A percentile compares a stretch with the other conserved stretches of the same genome.
These are phyloP conservation scores for Ceratobasidium sp. DNA, from an alignment of 1,284 basidiomycete genomes.

Conservation along the genomic window DNA sequence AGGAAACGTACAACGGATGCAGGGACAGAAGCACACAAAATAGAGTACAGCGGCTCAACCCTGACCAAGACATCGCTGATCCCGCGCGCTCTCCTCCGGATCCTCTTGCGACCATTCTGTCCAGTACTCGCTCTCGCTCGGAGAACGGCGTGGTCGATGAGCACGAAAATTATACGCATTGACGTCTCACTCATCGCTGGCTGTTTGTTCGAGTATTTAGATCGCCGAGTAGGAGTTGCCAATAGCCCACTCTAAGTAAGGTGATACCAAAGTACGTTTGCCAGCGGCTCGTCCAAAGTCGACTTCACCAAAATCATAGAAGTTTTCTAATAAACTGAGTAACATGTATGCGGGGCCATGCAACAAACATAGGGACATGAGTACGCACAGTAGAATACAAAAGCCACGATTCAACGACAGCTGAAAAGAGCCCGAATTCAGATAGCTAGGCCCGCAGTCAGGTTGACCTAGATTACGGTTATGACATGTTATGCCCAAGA, in stretches of 20 bases:
- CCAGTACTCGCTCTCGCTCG: too few relatives aligned
- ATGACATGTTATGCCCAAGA: too few relatives aligned
- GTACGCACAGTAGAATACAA: slow-evolving; percentile 45
- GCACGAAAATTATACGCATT: neutral
- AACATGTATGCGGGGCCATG: slow-evolving; percentile 30
- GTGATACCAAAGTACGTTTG: too few relatives aligned
- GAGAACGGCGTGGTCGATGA: neutral
- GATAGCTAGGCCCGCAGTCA: too few relatives aligned
- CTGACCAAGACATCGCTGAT: slow-evolving; percentile 65
- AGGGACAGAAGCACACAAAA: too few relatives aligned
- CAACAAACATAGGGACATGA: slow-evolving; percentile 37
- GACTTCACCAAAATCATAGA: neutral
- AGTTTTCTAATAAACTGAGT: slow-evolving; percentile 23
- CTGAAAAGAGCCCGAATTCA: too few relatives aligned
- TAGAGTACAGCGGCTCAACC: slow-evolving; percentile 68
- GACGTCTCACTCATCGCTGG: too few relatives aligned
- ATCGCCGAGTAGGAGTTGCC: too few relatives aligned
- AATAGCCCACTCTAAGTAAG: too few relatives aligned
- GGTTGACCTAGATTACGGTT: too few relatives aligned
- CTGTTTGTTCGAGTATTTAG: too few relatives aligned
- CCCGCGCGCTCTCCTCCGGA: slow-evolving; percentile 59
- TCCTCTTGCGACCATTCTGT: slow-evolving; percentile 52
- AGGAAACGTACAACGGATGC: too few relatives aligned
- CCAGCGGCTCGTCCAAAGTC: neutral
- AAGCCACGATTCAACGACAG: slow-evolving; percentile 80